Evolutionary conservation across 176 grass and related monocot genomes (phyloP), one percentile per base, ranked within the genome.

Genomic region (Tuctoria greenei): DNA sequence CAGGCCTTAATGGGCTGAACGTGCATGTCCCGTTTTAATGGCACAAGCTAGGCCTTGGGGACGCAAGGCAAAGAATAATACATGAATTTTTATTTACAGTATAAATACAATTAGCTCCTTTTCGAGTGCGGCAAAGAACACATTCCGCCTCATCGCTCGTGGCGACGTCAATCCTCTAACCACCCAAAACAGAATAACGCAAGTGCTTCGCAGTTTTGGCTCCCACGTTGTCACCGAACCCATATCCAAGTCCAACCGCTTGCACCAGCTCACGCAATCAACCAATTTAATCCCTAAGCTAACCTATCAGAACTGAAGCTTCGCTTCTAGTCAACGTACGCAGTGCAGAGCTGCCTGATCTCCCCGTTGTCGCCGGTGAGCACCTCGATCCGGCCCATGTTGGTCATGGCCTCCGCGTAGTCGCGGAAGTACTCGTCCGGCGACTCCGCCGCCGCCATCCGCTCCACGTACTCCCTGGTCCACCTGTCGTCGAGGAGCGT

Each of bases 301-400:
- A 28, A 10, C 42, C 9, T 44, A 16, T 9, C 46, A 7, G 16
- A 28, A 1, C 10, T 0, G 52, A 55, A 58, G 55, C 0, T 10
- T 45, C 8, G 15, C 46, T 61, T 61, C 39, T 79, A 90, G 78
- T 90, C 84, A 83, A 87, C 74, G 59, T 75, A 58, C 59, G 62
- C 79, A 79, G 52, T 38, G 70, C 88, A 90, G 18, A 79, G 3
- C 4, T 75, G 44, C 73, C 88, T 90, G 83, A 90, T 82, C 83
- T 85, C 84, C 24, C 84, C 88, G 52, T 60, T 74, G 67, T 14
- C 65, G 10, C 75, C 84, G 0, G 84, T 90, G 75, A 90, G 79
- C 74, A 90, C 88, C 61, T 86, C 69, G 72, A 90, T 70, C 74
- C 88, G 21, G 24, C 68, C 88, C 78, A 90, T 82, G 73, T 90